Evolutionary conservation across 2,329 filamentous ascomycete species (phyloP).

Genomic region (Diaporthe helianthi): DNA sequence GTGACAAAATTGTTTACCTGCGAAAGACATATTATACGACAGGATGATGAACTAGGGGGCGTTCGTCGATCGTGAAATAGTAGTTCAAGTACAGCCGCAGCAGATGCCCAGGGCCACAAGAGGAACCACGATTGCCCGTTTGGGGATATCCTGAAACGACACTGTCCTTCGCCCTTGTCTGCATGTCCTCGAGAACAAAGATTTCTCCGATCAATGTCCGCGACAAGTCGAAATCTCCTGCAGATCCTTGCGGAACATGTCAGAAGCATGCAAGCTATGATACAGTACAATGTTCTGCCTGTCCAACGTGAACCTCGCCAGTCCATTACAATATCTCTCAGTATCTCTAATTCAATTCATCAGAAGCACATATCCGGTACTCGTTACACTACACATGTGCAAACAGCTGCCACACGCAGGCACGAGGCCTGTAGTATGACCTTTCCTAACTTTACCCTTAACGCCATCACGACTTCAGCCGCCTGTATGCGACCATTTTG

Average conservation of each 20-base stretch:
- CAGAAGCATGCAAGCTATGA: background rate
- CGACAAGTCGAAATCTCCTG: background rate
- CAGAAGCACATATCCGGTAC: constrained; percentile 23
- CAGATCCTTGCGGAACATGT: background rate
- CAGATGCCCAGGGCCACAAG: background rate
- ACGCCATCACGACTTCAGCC: constrained; percentile 2
- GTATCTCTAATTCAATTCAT: constrained; percentile 7
- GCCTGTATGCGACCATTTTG: background rate
- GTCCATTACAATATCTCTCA: constrained; percentile 20
- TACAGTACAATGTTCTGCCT: background rate
- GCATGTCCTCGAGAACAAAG: background rate
- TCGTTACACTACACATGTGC: constrained; percentile 27
- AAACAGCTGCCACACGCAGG: background rate
- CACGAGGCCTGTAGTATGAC: constrained; percentile 1
- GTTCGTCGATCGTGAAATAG: background rate
- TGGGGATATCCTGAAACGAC: background rate
- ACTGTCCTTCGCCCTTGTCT: background rate
- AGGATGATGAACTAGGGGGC: background rate
- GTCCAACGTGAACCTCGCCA: background rate
- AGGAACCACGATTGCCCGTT: background rate
- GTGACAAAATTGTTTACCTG: background rate
- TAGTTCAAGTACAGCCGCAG: background rate
- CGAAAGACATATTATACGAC: background rate
- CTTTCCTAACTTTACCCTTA: background rate
- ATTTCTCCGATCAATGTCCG: background rate